Conservation (phyloP, 305 asterid species). For the Solanum hybrid region DNA sequence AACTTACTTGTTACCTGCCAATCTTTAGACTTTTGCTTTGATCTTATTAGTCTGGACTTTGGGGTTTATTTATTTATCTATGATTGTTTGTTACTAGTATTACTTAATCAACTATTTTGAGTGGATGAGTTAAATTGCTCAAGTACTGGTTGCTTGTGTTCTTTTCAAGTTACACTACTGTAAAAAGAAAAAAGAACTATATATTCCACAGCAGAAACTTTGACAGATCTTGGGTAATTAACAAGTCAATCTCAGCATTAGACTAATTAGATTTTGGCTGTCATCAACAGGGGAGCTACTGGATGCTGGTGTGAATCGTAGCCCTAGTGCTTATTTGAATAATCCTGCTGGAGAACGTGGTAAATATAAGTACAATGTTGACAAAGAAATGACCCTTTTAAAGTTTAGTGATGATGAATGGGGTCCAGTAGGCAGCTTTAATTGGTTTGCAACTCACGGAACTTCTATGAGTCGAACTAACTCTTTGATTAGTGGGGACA, state of each 20-base stretch:
- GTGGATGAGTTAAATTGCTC: background rate
- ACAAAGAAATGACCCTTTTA: conserved; percentile 87
- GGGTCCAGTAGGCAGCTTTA: conserved; percentile 99
- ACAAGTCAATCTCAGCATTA: background rate
- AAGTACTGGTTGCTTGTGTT: background rate
- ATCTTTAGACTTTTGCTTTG: background rate
- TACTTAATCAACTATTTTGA: background rate
- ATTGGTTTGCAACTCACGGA: conserved; percentile 99
- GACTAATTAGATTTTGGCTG: conserved; percentile 12
- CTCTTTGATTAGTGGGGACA: conserved; percentile 91
- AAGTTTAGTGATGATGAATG: conserved; percentile 85
- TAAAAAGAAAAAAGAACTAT: background rate
- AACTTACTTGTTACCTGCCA: background rate
- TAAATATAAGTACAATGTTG: conserved; percentile 78
- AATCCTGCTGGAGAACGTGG: conserved; percentile 82
- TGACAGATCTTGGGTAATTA: background rate
- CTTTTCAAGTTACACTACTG: background rate
- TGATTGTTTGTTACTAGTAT: background rate
- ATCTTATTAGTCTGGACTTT: background rate
- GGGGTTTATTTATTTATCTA: background rate
- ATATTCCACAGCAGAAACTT: background rate
- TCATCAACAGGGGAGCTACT: conserved; percentile 69
- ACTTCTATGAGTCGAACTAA: conserved; percentile 98
- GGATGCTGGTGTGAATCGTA: conserved; percentile 89
- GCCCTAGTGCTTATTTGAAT: conserved; percentile 95